These are phyloP conservation scores for Yarrowia porcina DNA, from an alignment of 805 yeast species.

Conservation along the genomic window DNA sequence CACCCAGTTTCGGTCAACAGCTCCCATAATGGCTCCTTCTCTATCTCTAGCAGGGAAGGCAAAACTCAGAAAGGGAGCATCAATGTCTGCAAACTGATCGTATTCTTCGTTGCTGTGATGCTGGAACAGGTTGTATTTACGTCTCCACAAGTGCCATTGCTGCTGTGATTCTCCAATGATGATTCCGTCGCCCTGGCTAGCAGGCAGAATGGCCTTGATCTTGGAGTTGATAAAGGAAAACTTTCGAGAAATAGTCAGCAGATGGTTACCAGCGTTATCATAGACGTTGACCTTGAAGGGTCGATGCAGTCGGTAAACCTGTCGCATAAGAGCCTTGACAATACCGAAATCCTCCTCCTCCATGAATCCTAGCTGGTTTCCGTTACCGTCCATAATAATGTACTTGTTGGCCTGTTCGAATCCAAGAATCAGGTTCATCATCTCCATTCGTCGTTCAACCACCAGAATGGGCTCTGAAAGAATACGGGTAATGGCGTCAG, in stretches of 20 bases:
- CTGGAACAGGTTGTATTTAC: conserved; percentile 75
- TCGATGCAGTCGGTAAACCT: conserved; percentile 77
- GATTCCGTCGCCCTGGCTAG: conserved; percentile 43
- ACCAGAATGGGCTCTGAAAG: conserved; percentile 79
- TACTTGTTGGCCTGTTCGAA: conserved; percentile 89
- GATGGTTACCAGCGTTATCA: conserved; percentile 38
- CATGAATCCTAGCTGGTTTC: conserved; percentile 75
- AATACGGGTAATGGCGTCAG: conserved; percentile 60
- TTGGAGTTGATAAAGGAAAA: conserved; percentile 88
- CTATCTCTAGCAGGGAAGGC: conserved; percentile 74
- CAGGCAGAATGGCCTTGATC: conserved; percentile 67
- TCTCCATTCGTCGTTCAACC: conserved; percentile 82
- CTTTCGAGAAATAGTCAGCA: conserved; percentile 62
- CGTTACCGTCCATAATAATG: conserved; percentile 63
- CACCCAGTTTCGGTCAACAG: conserved; percentile 91
- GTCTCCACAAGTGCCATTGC: conserved; percentile 93
- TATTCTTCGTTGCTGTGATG: conserved; percentile 43
- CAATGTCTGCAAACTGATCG: conserved; percentile 81
- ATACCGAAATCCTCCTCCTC: conserved; percentile 76
- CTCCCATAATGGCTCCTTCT: conserved; percentile 57
- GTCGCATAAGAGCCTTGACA: conserved; percentile 69
- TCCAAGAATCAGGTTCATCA: conserved; percentile 82
- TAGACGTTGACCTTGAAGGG: conserved; percentile 50
- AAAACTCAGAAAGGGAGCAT: conserved; percentile 82
- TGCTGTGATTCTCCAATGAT: conserved; percentile 84